phyloP scores from a whole-genome alignment of 192 early-diverging fungal species.

The Rhizophagus clarus region DNA sequence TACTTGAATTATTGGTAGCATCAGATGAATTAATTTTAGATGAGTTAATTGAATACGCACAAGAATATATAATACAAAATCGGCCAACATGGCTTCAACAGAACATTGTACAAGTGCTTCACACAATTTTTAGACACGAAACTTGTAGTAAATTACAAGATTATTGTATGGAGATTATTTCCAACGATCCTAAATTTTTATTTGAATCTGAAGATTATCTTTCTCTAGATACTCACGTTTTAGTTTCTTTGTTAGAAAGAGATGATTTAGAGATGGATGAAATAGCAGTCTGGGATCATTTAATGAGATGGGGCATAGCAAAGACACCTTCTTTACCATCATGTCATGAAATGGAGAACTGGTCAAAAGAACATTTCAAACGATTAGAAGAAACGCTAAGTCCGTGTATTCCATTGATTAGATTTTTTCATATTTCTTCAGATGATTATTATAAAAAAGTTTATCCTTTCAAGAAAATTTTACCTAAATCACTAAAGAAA shows the following conservation, averaged over 20 bases:
- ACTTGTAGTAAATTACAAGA: conserved; percentile 3
- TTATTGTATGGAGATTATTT: not conserved
- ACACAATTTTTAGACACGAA: conserved; percentile 4
- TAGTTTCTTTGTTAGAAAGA: not conserved
- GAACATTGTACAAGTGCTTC: not conserved
- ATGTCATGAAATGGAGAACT: not conserved
- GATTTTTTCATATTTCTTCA: conserved; percentile 9
- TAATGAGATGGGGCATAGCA: conserved; percentile 17
- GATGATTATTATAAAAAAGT: conserved; percentile 13
- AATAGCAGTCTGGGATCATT: conserved; percentile 18
- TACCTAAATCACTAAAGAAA: conserved; percentile 6
- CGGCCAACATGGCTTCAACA: not conserved
- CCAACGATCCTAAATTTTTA: not conserved
- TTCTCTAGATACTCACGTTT: not conserved
- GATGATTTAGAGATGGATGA: conserved; percentile 23
- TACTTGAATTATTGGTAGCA: conserved; percentile 12
- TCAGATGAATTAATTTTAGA: conserved; percentile 25
- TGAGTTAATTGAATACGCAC: conserved; percentile 5
- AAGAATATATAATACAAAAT: conserved; percentile 1
- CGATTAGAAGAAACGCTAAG: not conserved
- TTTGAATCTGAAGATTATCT: conserved; percentile 1
- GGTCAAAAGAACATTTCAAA: conserved; percentile 8
- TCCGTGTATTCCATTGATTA: conserved; percentile 8
- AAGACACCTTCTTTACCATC: not conserved
- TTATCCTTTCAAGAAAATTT: not conserved